Percentiles rank a stretch among this genome's conserved stretches.
phyloP scores from a whole-genome alignment of 2,329 filamentous ascomycete genomes.

The Penicillium palitans region DNA sequence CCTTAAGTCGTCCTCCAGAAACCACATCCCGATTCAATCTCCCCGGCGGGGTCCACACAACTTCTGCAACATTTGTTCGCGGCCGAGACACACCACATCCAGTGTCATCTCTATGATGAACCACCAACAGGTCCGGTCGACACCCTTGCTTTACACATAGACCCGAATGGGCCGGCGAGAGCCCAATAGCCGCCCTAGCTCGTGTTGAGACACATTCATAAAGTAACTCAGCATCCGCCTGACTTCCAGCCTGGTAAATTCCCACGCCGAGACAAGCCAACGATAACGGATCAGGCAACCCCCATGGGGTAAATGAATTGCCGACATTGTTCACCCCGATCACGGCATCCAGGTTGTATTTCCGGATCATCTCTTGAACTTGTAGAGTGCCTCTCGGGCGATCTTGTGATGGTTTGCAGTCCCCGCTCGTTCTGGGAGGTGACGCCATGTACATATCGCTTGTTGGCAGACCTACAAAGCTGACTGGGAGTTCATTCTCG shows the following conservation, averaged over 20 bases:
- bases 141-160: constrained; percentile 15
- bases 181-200: constrained; percentile 41
- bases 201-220: constrained; percentile 55
- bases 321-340: constrained; percentile 71
- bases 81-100: constrained; percentile 30
- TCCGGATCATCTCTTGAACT: constrained; percentile 60
- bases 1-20: constrained; percentile 20
- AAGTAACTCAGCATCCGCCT: constrained; percentile 58
- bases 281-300: constrained; percentile 64
- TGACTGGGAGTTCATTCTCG: constrained; percentile 55
- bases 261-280: constrained; percentile 65
- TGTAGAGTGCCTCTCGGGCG: constrained; percentile 62
- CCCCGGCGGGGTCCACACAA: constrained; percentile 41
- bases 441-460: constrained; percentile 74
- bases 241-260: constrained; percentile 66
- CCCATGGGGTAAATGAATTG: constrained; percentile 72
- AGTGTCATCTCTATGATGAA: constrained; percentile 34
- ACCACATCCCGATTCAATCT: constrained; percentile 31
- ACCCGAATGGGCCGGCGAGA: constrained; percentile 10
- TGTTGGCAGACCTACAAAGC: constrained; percentile 68
- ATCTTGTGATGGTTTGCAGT: constrained; percentile 15
- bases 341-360: constrained; percentile 59
- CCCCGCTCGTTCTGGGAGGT: constrained; percentile 29
- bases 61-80: constrained; percentile 36
- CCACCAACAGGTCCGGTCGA: constrained; percentile 25